Base-by-base conservation (phyloP, 2,329 filamentous ascomycete species). In the Plectosphaerella sp. region DNA sequence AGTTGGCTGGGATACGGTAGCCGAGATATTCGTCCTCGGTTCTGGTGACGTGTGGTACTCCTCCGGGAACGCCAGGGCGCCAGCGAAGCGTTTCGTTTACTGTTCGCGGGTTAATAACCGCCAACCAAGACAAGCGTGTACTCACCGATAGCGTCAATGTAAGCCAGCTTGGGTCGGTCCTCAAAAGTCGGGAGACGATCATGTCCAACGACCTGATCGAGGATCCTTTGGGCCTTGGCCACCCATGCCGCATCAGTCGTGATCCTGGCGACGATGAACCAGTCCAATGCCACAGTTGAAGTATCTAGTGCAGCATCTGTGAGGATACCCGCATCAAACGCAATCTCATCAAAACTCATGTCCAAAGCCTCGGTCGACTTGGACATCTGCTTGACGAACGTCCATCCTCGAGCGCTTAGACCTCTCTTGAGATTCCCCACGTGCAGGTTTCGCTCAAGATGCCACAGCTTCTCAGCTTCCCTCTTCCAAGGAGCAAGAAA, bases 21-120 rank as follows among this genome's bases (percentile, higher is more conserved):
- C 72, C 72, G 22, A 65, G 60, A 53, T 72, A 72, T 16, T 56
- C 59, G 52, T 70, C 62, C 36, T 69, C 66, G 15, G 53, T 57
- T 25, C 64, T 67, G 5, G 67, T 68, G 49, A 67, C 67, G 22
- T 72, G 70, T 0, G 75, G 73, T 1, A 73, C 64, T 5, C 67
- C 67, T 5, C 64, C 62, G 2, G 66, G 61, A 0, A 62, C 60
- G 0, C 71, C 64, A 0, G 74, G 73, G 10, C 73, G 67, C 74
- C 76, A 78, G 3, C 75, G 68, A 16, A 77, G 55, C 1, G 64
- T 58, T 57, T 80, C 76, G 42, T 72, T 70, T 48, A 73, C 54
- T 33, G 28, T 9, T 33, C 28, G 2, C 11, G 4, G 8, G 28
- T 9, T 9, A 33, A 12, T 33, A 10, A 33, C 4, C 28, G 8